Conservation (phyloP, 2,329 filamentous ascomycete species). For the Xylariaceae sp. region DNA sequence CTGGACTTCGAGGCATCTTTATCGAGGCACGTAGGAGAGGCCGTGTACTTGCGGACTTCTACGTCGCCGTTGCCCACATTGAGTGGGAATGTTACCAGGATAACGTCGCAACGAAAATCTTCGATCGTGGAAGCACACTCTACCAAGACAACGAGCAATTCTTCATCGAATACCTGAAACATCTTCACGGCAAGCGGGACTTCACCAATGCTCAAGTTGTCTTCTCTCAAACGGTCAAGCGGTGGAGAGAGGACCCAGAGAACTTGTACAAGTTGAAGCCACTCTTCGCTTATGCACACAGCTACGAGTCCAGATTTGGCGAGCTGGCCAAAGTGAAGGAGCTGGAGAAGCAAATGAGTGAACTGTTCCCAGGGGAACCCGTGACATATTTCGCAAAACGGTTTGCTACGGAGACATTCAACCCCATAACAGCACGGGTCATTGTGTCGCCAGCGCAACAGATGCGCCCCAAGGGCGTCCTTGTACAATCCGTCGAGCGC, state of each 20-base stretch:
- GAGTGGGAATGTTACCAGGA: conserved; percentile 97
- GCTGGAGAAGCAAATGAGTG: conserved; percentile 84
- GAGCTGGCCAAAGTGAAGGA: conserved; percentile 86
- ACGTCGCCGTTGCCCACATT: conserved; percentile 85
- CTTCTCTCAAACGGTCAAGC: conserved; percentile 88
- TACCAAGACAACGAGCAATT: conserved; percentile 93
- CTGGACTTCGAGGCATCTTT: conserved; percentile 80
- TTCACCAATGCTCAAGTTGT: conserved; percentile 92
- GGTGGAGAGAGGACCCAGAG: conserved; percentile 70
- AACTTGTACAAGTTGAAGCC: conserved; percentile 69
- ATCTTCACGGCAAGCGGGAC: conserved; percentile 85
- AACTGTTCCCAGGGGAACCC: conserved; percentile 86
- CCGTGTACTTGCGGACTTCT: conserved; percentile 87
- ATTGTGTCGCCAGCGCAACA: conserved; percentile 78
- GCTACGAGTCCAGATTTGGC: conserved; percentile 90
- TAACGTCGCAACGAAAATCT: conserved; percentile 84
- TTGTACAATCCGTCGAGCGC: conserved; percentile 49
- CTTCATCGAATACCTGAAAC: conserved; percentile 92
- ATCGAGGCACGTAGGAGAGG: conserved; percentile 81
- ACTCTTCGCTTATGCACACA: conserved; percentile 86
- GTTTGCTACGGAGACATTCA: conserved; percentile 66
- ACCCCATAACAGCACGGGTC: conserved; percentile 72
- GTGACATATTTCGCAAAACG: conserved; percentile 69
- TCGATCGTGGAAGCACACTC: conserved; percentile 85
- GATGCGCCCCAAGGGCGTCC: conserved; percentile 55